A percentile compares a stretch with the other conserved stretches of the same genome.
phyloP scores from a whole-genome alignment of 164 flowering plant genomes.

The Pachysandra terminalis region DNA sequence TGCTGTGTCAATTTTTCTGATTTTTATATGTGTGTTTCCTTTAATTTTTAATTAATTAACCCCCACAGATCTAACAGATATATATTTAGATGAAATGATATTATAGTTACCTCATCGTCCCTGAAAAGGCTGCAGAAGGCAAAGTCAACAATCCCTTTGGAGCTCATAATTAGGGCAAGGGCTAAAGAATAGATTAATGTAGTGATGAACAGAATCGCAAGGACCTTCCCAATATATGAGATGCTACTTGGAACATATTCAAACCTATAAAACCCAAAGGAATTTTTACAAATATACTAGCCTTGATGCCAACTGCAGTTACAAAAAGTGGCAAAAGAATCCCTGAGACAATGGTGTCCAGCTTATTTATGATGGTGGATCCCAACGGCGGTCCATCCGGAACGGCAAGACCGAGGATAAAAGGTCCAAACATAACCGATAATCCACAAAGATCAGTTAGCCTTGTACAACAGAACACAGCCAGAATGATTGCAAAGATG shows the following conservation, averaged over 20 bases:
- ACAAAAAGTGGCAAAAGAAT: constrained; percentile 7
- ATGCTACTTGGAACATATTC: background rate
- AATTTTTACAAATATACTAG: background rate
- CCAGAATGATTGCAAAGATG: no score
- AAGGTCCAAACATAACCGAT: no score
- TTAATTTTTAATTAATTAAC: no score
- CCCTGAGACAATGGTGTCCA: background rate
- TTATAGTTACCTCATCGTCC: constrained; percentile 3
- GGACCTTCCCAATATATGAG: background rate
- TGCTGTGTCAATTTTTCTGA: no score
- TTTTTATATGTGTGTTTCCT: no score
- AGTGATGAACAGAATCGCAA: background rate
- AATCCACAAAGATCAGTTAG: no score
- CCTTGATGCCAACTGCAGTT: background rate
- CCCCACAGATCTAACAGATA: no score
- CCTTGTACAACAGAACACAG: no score
- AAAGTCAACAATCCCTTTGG: constrained; percentile 17
- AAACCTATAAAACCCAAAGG: background rate
- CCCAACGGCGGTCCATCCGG: constrained; percentile 21
- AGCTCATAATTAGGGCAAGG: constrained; percentile 8
- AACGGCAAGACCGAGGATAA: no score
- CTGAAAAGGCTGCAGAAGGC: background rate
- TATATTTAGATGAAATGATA: no score
- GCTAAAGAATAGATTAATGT: constrained; percentile 2
- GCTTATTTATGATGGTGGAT: constrained; percentile 3